phyloP scores from a whole-genome alignment of 768 basidiomycete genomes.

The Amanita fuliginea region DNA sequence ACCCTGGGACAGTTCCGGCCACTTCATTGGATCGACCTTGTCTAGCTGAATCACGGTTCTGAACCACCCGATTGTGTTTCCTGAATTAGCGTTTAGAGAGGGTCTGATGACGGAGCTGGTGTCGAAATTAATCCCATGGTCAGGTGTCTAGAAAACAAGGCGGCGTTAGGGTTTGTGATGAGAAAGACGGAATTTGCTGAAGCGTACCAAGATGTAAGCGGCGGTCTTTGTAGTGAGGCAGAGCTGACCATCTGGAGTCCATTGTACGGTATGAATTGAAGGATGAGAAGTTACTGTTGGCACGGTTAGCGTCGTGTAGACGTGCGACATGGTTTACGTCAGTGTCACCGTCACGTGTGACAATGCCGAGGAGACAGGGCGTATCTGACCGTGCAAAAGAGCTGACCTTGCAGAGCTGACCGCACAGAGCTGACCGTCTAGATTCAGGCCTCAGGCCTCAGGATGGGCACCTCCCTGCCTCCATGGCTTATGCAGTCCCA shows the following conservation, averaged over 20 bases:
- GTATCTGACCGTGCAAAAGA: no score
- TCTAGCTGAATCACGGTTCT: conserved; percentile 62
- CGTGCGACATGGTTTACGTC: no score
- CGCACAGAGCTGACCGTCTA: no score
- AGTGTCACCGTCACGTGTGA: no score
- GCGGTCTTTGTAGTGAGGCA: conserved; percentile 55
- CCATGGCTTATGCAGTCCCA: no score
- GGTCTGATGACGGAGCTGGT: conserved; percentile 38
- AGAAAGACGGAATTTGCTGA: not conserved
- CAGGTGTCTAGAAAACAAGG: conserved; percentile 52
- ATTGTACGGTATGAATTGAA: conserved; percentile 51
- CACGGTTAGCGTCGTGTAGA: conserved; percentile 45
- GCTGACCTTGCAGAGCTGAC: no score
- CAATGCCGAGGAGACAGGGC: no score
- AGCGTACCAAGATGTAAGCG: conserved; percentile 55
- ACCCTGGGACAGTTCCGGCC: conserved; percentile 45
- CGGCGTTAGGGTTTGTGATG: not conserved
- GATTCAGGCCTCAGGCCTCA: no score
- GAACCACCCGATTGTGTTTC: conserved; percentile 47
- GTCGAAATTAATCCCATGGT: conserved; percentile 61
- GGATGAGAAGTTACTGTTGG: conserved; percentile 52
- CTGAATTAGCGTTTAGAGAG: conserved; percentile 20
- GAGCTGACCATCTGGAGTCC: conserved; percentile 67
- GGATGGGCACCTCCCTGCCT: no score
- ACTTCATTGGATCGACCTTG: conserved; percentile 25